Conservation (phyloP, 306 rosid species). For the Hippophae rhamnoides region DNA sequence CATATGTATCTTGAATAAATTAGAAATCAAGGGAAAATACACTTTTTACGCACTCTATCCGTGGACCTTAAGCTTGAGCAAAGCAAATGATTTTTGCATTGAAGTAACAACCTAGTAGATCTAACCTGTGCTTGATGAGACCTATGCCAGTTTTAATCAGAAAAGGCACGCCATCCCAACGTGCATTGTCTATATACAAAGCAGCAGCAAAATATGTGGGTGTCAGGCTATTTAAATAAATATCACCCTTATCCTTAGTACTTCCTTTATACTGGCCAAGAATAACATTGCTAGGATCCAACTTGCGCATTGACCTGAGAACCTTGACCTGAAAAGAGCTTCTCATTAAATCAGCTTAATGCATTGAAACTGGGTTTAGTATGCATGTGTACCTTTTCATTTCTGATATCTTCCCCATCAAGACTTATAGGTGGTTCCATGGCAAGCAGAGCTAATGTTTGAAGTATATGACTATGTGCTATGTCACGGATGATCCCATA, state of each 20-base stretch:
- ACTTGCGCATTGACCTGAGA: conserved; percentile 65
- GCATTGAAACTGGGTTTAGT: conserved; percentile 10
- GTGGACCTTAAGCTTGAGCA: not conserved
- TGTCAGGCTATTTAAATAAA: conserved; percentile 44
- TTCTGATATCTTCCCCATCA: conserved; percentile 84
- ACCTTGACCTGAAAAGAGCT: conserved; percentile 69
- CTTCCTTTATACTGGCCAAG: conserved; percentile 86
- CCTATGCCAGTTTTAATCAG: conserved; percentile 79
- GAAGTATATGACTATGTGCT: conserved; percentile 84
- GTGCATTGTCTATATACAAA: conserved; percentile 70
- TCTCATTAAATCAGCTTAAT: conserved; percentile 16
- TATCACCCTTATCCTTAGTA: conserved; percentile 35
- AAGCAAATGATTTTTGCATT: not conserved
- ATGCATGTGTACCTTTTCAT: conserved; percentile 63
- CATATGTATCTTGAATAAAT: too few relatives aligned
- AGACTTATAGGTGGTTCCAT: conserved; percentile 94
- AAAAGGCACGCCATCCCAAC: conserved; percentile 99
- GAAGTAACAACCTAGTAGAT: conserved; percentile 2
- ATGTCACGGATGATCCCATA: conserved; percentile 82
- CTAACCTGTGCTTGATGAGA: conserved; percentile 81
- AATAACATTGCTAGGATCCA: conserved; percentile 66
- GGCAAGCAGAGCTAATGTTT: conserved; percentile 85
- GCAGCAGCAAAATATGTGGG: conserved; percentile 89
- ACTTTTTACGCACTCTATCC: not conserved
- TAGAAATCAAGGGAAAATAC: too few relatives aligned